Percentiles rank a stretch among this genome's conserved stretches.
Conservation (phyloP, 2,329 filamentous ascomycete species). For the Zopfia rhizophila region DNA sequence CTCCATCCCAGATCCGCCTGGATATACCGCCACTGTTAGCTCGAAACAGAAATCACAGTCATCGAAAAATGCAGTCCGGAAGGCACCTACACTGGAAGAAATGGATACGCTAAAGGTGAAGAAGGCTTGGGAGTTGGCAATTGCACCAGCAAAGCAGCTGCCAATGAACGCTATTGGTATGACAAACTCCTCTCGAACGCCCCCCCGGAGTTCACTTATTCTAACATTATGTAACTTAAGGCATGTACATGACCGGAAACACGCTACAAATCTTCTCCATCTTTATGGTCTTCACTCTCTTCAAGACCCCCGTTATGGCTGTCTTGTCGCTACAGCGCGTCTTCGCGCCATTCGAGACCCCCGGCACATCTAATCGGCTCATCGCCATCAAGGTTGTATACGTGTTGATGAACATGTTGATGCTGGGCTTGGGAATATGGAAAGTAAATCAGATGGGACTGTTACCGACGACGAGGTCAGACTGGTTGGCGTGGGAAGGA, state of each 20-base stretch:
- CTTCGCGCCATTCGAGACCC: conserved; percentile 91
- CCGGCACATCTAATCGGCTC: conserved; percentile 77
- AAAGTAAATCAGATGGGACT: conserved; percentile 97
- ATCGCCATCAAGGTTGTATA: conserved; percentile 88
- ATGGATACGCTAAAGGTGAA: conserved; percentile 97
- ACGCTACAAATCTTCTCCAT: conserved; percentile 98
- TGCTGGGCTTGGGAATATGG: conserved; percentile 88
- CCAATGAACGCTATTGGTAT: conserved; percentile 96
- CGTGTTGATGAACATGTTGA: conserved; percentile 84
- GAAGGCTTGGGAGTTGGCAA: conserved; percentile 97
- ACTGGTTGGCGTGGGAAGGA: conserved; percentile 96
- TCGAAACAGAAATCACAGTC: conserved; percentile 51
- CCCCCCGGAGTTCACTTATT: not conserved
- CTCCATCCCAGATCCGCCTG: conserved; percentile 84
- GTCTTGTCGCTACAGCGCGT: conserved; percentile 83
- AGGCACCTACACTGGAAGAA: conserved; percentile 79
- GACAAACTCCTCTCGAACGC: not conserved
- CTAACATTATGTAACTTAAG: conserved; percentile 23
- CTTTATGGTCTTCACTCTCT: conserved; percentile 99
- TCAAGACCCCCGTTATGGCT: conserved; percentile 93
- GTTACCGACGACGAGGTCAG: conserved; percentile 93
- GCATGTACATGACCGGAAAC: conserved; percentile 99
- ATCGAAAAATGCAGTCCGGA: conserved; percentile 60
- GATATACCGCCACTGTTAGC: conserved; percentile 70
- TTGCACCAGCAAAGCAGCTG: conserved; percentile 90